Evolutionary conservation across 2,329 filamentous ascomycete genomes (phyloP).

Genomic region (Aspergillus sergii): DNA sequence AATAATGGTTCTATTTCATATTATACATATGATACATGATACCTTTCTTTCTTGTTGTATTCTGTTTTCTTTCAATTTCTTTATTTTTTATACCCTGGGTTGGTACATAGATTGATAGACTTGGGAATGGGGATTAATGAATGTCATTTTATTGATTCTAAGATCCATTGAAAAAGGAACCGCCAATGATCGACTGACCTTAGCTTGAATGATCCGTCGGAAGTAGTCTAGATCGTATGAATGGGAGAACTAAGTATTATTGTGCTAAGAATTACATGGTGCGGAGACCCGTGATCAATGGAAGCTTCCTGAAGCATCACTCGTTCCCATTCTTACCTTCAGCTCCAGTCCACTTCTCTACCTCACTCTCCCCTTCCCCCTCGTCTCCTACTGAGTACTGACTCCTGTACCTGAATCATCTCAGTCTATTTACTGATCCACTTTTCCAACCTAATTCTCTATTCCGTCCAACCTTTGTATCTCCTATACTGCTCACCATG

Average conservation of each 20-base stretch:
- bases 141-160: neutral
- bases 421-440: neutral
- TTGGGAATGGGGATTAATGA: neutral
- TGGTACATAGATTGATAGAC: neutral
- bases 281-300: constrained; percentile 25
- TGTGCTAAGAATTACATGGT: constrained; percentile 1
- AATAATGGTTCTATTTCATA: constrained; percentile 15
- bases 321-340: constrained; percentile 11
- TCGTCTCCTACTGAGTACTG: constrained; percentile 1
- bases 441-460: constrained; percentile 3
- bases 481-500: constrained; percentile 28
- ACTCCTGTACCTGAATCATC: neutral
- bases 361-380: constrained; percentile 9
- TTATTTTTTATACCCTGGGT: neutral
- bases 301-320: constrained; percentile 45
- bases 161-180: neutral
- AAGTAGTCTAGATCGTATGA: neutral
- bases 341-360: constrained; percentile 6
- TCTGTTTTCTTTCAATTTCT: neutral
- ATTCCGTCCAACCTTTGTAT: neutral
- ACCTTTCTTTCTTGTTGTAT: neutral
- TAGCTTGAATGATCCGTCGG: neutral
- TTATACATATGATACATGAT: neutral
- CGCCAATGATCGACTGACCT: neutral
- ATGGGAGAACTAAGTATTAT: neutral